These are phyloP conservation scores for Tylopilus orsonianus DNA, from an alignment of 1,284 basidiomycete genomes.

Conservation along the genomic window DNA sequence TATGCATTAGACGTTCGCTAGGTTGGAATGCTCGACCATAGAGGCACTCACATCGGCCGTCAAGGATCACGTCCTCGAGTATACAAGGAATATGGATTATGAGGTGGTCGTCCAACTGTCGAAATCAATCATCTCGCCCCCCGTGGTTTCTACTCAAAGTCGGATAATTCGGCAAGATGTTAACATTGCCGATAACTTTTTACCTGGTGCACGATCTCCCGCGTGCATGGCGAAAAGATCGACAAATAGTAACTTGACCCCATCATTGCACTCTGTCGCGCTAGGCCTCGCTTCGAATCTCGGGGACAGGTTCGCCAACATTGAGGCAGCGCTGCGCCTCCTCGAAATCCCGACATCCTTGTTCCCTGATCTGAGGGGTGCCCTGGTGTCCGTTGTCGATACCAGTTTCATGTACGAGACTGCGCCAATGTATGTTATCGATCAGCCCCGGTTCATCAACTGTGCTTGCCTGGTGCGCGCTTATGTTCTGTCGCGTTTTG, in stretches of 20 bases:
- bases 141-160: constrained; percentile 51
- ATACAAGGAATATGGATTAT: constrained; percentile 22
- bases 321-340: constrained; percentile 45
- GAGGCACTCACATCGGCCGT: constrained; percentile 72
- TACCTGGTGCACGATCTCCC: background rate
- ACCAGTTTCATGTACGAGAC: constrained; percentile 96
- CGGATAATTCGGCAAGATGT: constrained; percentile 5
- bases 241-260: constrained; percentile 21
- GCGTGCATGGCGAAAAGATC: too few relatives aligned
- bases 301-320: constrained; percentile 80
- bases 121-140: constrained; percentile 70
- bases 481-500: too few relatives aligned
- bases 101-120: constrained; percentile 59
- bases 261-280: constrained; percentile 44
- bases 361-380: constrained; percentile 23
- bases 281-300: constrained; percentile 91
- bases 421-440: constrained; percentile 91
- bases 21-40: constrained; percentile 60
- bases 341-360: constrained; percentile 23
- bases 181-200: too few relatives aligned
- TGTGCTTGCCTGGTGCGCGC: constrained; percentile 83
- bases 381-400: constrained; percentile 53
- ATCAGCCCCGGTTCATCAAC: constrained; percentile 91
- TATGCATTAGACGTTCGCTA: constrained; percentile 17
- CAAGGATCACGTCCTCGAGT: constrained; percentile 44